Evolutionary conservation across 192 early-diverging fungal genomes (phyloP), one percentile per base, ranked within the genome.

Genomic region (Backusella liffmaniae): DNA sequence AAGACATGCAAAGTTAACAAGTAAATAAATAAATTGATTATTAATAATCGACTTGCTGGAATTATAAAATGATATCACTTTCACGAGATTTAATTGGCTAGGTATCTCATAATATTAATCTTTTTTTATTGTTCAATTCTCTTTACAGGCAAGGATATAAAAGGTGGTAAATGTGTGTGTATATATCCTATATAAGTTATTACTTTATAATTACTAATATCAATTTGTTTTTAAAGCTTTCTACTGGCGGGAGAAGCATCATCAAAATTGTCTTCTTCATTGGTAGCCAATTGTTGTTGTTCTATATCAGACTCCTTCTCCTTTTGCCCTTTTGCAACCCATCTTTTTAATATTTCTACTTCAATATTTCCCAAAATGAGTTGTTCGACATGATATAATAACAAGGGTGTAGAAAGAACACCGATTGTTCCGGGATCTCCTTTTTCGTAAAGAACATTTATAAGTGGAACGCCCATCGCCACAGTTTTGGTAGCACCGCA

Each of bases 401-500:
- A 73, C n/a, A 93, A 78, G 4, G 92, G 92, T 0, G 89, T 86
- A 7, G 86, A 84, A 26, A 91, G 76, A 26, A 93, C 79, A 37
- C 92, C 92, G 5, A 70, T 69, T 73, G 81, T 76, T 74, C 80
- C 79, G 42, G 85, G 90, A 34, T 76, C 73, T 4, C 76, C 77
- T 30, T 75, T 78, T 29, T 79, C 73, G 59, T 90, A 92, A 62
- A 93, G 80, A 35, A 92, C 85, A 73, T 91, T 91, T 76, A 93
- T 92, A 66, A 93, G 82, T 1, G 92, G 92, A 18, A 93, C 89
- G 12, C 92, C 92, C 80, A 93, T 86, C 0, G 92, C 90, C 30
- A 93, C 89, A 2, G 92, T 91, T 73, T 93, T 93, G 4, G 92
- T 93, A 6, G 90, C 89, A 16, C 87, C 92, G 77, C 90, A 91